A percentile compares a stretch with the other conserved stretches of the same genome.
Evolutionary conservation across 164 flowering plant genomes (phyloP).

Genomic region (Warburgia ugandensis): DNA sequence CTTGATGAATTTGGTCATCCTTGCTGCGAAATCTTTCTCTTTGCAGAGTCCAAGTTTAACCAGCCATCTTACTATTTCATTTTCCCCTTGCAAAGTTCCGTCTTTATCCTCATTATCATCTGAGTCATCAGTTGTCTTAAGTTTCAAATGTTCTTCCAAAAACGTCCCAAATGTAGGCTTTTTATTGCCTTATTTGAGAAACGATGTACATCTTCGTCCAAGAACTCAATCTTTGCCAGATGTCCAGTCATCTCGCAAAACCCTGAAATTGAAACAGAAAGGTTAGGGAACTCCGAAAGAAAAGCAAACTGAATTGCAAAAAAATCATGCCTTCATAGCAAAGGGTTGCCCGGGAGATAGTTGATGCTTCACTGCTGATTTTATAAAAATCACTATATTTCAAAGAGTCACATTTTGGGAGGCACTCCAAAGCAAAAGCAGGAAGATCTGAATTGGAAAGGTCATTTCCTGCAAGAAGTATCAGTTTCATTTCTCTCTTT

Average conservation of each 20-base stretch:
- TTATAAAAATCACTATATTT: slow-evolving; percentile 81
- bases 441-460: slow-evolving; percentile 90
- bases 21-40: slow-evolving; percentile 47
- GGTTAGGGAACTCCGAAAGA: not conserved
- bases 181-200: slow-evolving; percentile 31
- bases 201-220: slow-evolving; percentile 44
- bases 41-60: slow-evolving; percentile 49
- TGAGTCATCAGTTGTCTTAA: slow-evolving; percentile 3
- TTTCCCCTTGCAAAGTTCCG: slow-evolving; percentile 30
- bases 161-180: slow-evolving; percentile 49
- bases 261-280: slow-evolving; percentile 36
- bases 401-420: slow-evolving; percentile 88
- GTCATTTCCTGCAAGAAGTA: slow-evolving; percentile 49
- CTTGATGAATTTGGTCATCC: slow-evolving; percentile 61
- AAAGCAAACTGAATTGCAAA: not conserved
- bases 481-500: not conserved
- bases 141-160: slow-evolving; percentile 50
- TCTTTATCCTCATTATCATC: slow-evolving; percentile 6
- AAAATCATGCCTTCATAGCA: slow-evolving; percentile 77
- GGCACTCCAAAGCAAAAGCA: slow-evolving; percentile 92
- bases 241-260: slow-evolving; percentile 79
- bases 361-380: slow-evolving; percentile 75
- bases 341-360: slow-evolving; percentile 92
- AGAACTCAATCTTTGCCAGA: slow-evolving; percentile 66
- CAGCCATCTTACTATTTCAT: slow-evolving; percentile 44